Evolutionary conservation across 345 rosid genomes (phyloP).

Genomic region (Populus euphratica): DNA sequence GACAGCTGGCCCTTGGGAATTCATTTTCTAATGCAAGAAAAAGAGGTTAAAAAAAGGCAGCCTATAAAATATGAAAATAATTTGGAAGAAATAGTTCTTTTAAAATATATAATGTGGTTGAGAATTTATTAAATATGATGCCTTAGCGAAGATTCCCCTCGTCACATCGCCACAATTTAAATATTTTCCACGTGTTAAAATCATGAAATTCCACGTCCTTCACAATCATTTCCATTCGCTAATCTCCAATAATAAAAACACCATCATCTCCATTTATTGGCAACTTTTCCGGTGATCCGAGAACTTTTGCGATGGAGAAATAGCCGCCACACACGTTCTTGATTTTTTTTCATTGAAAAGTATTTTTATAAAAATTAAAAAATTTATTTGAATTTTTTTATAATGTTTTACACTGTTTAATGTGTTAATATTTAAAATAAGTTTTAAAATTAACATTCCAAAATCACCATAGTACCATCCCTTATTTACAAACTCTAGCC

Average conservation of each 20-base stretch:
- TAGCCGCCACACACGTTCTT: no score
- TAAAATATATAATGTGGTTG: neutral
- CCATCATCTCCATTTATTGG: neutral
- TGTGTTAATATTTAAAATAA: no score
- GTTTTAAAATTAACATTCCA: neutral
- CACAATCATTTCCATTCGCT: neutral
- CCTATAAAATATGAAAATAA: neutral
- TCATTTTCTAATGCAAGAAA: neutral
- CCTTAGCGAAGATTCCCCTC: neutral
- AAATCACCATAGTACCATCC: neutral
- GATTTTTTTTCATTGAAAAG: no score
- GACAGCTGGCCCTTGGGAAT: no score
- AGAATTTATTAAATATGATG: neutral
- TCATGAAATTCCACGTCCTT: neutral
- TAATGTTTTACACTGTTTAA: no score
- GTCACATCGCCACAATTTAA: neutral
- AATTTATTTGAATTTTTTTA: no score
- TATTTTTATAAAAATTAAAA: no score
- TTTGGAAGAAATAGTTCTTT: neutral
- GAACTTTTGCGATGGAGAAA: constrained; percentile 6
- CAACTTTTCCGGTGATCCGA: constrained; percentile 5
- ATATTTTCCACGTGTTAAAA: neutral
- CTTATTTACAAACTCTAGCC: neutral
- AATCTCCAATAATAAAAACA: neutral
- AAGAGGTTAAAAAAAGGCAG: no score